Evolutionary conservation across 129 eudicot species (phyloP).

Genomic region (Apium graveolens): DNA sequence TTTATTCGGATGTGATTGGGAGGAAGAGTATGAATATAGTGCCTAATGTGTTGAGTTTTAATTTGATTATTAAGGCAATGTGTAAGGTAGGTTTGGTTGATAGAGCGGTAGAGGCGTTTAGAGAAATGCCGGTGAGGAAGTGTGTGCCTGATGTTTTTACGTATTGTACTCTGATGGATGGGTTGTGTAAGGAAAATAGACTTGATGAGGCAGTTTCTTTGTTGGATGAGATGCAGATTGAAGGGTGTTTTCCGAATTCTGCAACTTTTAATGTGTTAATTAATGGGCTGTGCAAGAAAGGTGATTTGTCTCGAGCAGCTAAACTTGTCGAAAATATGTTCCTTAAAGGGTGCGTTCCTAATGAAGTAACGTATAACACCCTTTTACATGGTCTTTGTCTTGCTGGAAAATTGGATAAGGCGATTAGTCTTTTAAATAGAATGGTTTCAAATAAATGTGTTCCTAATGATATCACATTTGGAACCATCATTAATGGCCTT

Average conservation of each 20-base stretch:
- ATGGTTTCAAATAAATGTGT: constrained; percentile 59
- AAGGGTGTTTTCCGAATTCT: constrained; percentile 62
- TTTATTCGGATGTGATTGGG: constrained; percentile 32
- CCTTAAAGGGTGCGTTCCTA: constrained; percentile 82
- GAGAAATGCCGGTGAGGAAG: constrained; percentile 54
- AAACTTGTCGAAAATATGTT: constrained; percentile 86
- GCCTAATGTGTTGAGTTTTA: constrained; percentile 79
- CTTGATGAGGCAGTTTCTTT: constrained; percentile 77
- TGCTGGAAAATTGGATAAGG: constrained; percentile 75
- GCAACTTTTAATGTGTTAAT: constrained; percentile 67
- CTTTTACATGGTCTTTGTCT: constrained; percentile 81
- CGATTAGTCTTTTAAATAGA: constrained; percentile 57
- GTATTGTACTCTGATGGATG: constrained; percentile 89
- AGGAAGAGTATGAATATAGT: constrained; percentile 19
- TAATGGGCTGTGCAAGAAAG: constrained; percentile 74
- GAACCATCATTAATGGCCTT: constrained; percentile 73
- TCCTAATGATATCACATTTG: constrained; percentile 77
- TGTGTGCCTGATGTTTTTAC: constrained; percentile 77
- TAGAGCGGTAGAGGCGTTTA: constrained; percentile 51
- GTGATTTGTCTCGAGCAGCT: constrained; percentile 74
- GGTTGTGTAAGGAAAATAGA: constrained; percentile 72
- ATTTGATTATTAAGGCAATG: constrained; percentile 59
- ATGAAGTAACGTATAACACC: constrained; percentile 79
- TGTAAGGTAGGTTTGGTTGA: constrained; percentile 58
- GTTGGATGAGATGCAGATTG: constrained; percentile 94